Evolutionary conservation across 345 rosid genomes (phyloP), one percentile per base, ranked within the genome.

Genomic region (Anacardium occidentale): DNA sequence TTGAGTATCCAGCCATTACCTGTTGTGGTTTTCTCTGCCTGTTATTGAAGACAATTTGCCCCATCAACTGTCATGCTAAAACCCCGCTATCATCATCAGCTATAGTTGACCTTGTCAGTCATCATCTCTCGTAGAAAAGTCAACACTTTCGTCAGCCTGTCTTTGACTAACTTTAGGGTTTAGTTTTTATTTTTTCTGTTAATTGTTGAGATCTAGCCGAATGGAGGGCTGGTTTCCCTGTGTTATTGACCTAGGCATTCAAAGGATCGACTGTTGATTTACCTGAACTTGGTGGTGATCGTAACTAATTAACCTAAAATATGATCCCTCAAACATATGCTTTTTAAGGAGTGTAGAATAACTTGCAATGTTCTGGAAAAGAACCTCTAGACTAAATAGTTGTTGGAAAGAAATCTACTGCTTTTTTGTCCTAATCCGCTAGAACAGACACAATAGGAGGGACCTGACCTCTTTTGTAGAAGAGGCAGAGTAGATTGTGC

Each of bases 391-490:
- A 59, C 53, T 59, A 22, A 29, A 45, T 20, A 6, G 10, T n/a
- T n/a, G 10, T 62, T 69, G 44, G 17, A n/a, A 14, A 62, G 9
- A 2, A 14, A 45, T 66, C 54, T 60, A n/a, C 48, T 58, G 15
- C 40, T 68, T n/a, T n/a, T 34, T 34, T 66, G 64, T 10, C 56
- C 64, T 45, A 62, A 17, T 68, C 34, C 50, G 56, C 42, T 70
- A 44, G 59, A 69, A 73, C 60, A 14, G 54, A 45, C 45, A 48
- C 32, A 48, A 62, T 29, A 14, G 13, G 45, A 22, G 45, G 69
- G 66, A 44, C 22, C 42, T 62, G 77, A 69, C 66, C 57, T 21
- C 70, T 9, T 15, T 29, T 18, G 48, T 20, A 10, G 17, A 20
- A 17, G 24, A 15, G 53, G 34, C 50, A 44, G 34, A 45, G 50